These are phyloP conservation scores for Aspergillus leporis DNA, from an alignment of 495 filamentous ascomycete species.

Conservation along the genomic window DNA sequence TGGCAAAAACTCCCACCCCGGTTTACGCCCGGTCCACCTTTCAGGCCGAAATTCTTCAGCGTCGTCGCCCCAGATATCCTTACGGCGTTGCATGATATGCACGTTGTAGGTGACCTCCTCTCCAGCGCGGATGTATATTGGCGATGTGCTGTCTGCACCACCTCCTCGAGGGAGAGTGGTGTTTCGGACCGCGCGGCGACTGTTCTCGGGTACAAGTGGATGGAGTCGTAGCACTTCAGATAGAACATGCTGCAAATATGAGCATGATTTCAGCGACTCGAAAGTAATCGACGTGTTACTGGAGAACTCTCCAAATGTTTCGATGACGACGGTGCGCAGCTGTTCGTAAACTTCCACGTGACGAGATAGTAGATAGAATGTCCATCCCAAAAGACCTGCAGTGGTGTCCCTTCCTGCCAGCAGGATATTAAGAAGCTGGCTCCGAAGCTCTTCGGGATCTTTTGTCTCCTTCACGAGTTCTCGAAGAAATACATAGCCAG, in stretches of 20 bases:
- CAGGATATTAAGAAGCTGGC: no score
- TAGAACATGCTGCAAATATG: conserved; percentile 51
- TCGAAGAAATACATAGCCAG: no score
- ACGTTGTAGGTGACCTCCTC: conserved; percentile 62
- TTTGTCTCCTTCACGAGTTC: no score
- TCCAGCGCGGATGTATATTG: conserved; percentile 51
- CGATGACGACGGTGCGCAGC: conserved; percentile 51
- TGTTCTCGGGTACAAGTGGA: conserved; percentile 59
- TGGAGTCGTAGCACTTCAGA: conserved; percentile 56
- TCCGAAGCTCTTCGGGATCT: no score
- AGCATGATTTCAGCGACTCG: conserved; percentile 44
- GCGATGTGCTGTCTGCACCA: conserved; percentile 58
- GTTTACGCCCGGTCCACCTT: conserved; percentile 43
- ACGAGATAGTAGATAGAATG: conserved; percentile 39
- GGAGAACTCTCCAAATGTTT: conserved; percentile 45
- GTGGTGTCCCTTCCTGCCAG: no score
- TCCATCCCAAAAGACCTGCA: conserved; percentile 13
- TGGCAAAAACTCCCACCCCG: conserved; percentile 42
- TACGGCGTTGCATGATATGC: conserved; percentile 50
- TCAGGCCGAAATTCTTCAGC: conserved; percentile 54
- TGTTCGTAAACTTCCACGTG: conserved; percentile 44
- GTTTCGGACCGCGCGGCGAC: conserved; percentile 46
- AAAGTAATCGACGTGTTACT: conserved; percentile 39
- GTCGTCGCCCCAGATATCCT: conserved; percentile 55
- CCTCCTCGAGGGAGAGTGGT: conserved; percentile 64